phyloP scores from a whole-genome alignment of 805 yeast species.

The Wickerhamiella nectarea region DNA sequence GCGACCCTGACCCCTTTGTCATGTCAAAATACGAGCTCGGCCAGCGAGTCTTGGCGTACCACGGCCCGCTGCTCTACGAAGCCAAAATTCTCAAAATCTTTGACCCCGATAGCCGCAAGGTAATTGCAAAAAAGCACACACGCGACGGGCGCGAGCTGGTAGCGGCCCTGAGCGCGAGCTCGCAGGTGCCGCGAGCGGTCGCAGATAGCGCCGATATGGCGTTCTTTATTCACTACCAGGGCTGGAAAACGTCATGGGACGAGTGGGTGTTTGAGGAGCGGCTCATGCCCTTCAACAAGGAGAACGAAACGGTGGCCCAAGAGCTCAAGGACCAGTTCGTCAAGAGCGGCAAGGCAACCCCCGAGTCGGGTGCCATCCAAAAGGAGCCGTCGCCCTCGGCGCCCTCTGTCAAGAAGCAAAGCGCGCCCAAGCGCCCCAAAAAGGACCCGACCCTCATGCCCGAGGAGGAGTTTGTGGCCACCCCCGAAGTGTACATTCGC shows the following conservation, averaged over 20 bases:
- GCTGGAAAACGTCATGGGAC: conserved; percentile 95
- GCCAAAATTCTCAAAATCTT: conserved; percentile 62
- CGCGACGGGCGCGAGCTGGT: conserved; percentile 15
- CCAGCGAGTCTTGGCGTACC: conserved; percentile 55
- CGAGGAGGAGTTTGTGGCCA: conserved; percentile 26
- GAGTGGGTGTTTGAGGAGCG: conserved; percentile 79
- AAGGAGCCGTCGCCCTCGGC: background rate
- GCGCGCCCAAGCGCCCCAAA: conserved; percentile 8
- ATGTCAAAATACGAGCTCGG: conserved; percentile 12
- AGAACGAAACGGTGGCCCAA: conserved; percentile 49
- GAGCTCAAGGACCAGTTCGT: conserved; percentile 28
- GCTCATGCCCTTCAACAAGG: conserved; percentile 53
- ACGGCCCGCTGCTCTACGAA: conserved; percentile 82
- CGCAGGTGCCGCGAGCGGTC: conserved; percentile 19
- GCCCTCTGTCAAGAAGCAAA: background rate
- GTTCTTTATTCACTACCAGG: conserved; percentile 76
- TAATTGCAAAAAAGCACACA: conserved; percentile 1
- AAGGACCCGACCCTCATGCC: conserved; percentile 21
- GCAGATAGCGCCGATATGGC: conserved; percentile 31
- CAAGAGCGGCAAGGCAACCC: conserved; percentile 12
- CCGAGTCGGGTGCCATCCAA: conserved; percentile 8
- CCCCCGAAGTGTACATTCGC: conserved; percentile 39
- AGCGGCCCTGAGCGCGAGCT: background rate
- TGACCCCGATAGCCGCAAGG: conserved; percentile 29
- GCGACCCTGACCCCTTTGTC: too few species aligned